Conservation (phyloP, 176 grass and related monocot genomes). For the bread wheat (Triticum aestivum) region DNA sequence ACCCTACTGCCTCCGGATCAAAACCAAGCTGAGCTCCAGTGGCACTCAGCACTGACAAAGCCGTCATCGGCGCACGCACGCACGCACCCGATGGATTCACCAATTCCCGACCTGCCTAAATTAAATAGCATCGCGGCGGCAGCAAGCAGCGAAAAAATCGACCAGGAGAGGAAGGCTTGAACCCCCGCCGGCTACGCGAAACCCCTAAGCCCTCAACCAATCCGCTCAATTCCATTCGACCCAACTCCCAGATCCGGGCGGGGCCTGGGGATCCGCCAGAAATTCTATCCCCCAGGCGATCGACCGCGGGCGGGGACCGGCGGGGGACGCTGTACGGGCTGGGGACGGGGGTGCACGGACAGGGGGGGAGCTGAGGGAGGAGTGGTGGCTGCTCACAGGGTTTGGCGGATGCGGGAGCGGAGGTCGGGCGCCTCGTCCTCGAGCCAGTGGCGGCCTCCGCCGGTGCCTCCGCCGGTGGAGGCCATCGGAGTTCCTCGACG, state of each 20-base stretch:
- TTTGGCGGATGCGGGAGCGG: background rate
- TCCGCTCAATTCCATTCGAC: background rate
- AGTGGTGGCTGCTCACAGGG: background rate
- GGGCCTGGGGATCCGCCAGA: background rate
- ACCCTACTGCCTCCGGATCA: background rate
- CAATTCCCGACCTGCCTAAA: too few relatives aligned
- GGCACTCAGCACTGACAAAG: background rate
- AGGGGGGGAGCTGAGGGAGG: background rate
- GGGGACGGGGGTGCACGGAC: background rate
- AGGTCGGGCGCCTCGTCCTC: background rate
- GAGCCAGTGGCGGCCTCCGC: background rate
- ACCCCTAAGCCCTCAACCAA: background rate
- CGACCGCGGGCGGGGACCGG: background rate
- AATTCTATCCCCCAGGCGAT: background rate
- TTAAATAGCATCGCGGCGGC: too few relatives aligned
- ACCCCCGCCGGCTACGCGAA: background rate
- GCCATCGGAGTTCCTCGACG: background rate
- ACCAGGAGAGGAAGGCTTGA: too few relatives aligned
- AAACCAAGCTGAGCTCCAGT: background rate
- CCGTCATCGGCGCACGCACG: too few relatives aligned
- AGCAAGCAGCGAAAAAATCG: too few relatives aligned
- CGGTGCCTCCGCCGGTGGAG: background rate
- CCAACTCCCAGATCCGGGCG: background rate
- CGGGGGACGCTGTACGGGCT: background rate
- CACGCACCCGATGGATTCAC: too few relatives aligned